These are phyloP conservation scores for Neopestalotiopsis sp. DNA, from an alignment of 2,329 filamentous ascomycete species.

Conservation along the genomic window DNA sequence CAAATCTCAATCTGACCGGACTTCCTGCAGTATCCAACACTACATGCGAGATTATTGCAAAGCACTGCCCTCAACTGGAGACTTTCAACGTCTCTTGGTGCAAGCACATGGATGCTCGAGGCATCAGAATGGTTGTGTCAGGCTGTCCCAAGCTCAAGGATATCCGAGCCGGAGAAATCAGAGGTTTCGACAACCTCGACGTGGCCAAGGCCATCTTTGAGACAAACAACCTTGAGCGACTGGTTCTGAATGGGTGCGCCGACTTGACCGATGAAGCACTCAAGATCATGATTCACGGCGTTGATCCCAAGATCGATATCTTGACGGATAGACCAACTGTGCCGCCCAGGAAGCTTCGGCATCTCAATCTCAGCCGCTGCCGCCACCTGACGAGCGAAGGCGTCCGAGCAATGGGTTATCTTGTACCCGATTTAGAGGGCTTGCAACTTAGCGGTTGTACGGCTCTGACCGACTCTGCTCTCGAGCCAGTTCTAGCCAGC, in stretches of 20 bases:
- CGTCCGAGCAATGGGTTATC: constrained; percentile 72
- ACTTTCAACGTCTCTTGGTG: constrained; percentile 93
- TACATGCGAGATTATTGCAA: constrained; percentile 84
- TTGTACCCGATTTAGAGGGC: constrained; percentile 80
- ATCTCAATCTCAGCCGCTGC: constrained; percentile 86
- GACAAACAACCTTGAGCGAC: constrained; percentile 80
- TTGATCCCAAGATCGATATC: constrained; percentile 78
- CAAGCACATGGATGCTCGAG: constrained; percentile 78
- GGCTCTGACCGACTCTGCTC: constrained; percentile 73
- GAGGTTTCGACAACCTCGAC: constrained; percentile 75
- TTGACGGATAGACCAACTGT: constrained; percentile 79
- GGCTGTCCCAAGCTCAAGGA: constrained; percentile 77
- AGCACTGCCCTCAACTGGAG: constrained; percentile 82
- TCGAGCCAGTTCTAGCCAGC: constrained; percentile 75
- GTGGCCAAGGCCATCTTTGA: constrained; percentile 78
- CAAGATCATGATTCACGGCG: constrained; percentile 75
- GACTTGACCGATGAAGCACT: constrained; percentile 79
- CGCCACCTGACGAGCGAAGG: constrained; percentile 73
- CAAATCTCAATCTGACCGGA: constrained; percentile 87
- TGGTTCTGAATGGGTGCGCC: constrained; percentile 80
- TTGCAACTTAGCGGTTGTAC: constrained; percentile 81
- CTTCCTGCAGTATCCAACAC: constrained; percentile 80
- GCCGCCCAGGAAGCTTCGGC: constrained; percentile 76
- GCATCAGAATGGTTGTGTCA: constrained; percentile 74
- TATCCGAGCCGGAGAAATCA: constrained; percentile 80